Evolutionary conservation across 257 asterid genomes (phyloP), one percentile per base, ranked within the genome.

Genomic region (Plantago major): DNA sequence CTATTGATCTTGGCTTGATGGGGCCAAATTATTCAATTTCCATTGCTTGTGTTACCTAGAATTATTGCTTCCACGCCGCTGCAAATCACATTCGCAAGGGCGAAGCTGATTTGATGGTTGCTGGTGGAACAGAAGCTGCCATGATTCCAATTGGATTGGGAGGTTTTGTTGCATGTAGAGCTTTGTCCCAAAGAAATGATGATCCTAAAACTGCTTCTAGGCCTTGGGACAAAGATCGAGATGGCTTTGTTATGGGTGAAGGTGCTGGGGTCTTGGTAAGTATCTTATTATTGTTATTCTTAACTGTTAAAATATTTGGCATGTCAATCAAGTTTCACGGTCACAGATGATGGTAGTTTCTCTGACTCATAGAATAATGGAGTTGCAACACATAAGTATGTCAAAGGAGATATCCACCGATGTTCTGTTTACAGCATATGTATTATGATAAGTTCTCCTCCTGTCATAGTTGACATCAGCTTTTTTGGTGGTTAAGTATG

Each of bases 1-100:
- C 94, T 8, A 90, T 90, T 62, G 95, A 83, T 82, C 78, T 90
- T 63, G 97, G 93, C 58, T 83, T 90, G 67, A 85, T 90, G 96
- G 97, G 97, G 49, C 96, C 97, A 11, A 87, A 87, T 72, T 90
- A 90, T 74, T 90, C 96, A 0, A 90, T 87, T 68, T 90, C 97
- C 63, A 87, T 96, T 70, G 97, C 96, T 76, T 90, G 97, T 71
- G 97, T 96, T 19, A 87, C 97, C 62, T 87, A 95, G n/a, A 90
- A 87, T 64, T 87, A 90, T 58, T 87, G 96, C 74, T 90, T 90
- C 76, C 81, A 87, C 19, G 97, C 96, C 6, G 97, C 96, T 69
- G 97, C 96, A 7, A 90, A 87, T 79, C 97, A 87, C 84, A 90
- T 90, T 63, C 90, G 96, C 10, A 73, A 96, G 67, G 97, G 97